Percentiles rank a stretch among this genome's conserved stretches.
Conservation (phyloP, 345 rosid species). For the Pseudoturritis turrita region DNA sequence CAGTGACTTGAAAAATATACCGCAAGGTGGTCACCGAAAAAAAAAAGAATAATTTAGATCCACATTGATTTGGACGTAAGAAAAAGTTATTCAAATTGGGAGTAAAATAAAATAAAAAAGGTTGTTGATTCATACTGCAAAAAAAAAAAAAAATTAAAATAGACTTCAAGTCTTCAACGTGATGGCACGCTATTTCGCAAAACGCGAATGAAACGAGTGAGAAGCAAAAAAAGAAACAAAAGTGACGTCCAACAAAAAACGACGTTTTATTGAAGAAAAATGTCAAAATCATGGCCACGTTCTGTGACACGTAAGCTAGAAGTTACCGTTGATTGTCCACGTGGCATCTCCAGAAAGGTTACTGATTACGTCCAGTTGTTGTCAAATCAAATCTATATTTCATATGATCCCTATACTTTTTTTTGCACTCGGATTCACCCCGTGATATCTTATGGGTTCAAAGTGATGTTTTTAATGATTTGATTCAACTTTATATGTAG, state of each 20-base stretch:
- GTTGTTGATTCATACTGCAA: not conserved
- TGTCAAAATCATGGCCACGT: not conserved
- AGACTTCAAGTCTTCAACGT: conserved; percentile 18
- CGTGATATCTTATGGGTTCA: too few species aligned
- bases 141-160: not conserved
- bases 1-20: too few species aligned
- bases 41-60: not conserved
- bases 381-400: too few species aligned
- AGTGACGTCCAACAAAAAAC: not conserved
- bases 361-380: not conserved
- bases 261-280: not conserved
- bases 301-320: not conserved
- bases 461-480: too few species aligned
- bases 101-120: not conserved
- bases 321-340: not conserved
- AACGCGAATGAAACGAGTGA: not conserved
- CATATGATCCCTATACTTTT: too few species aligned
- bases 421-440: too few species aligned
- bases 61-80: not conserved
- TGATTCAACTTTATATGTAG: too few species aligned
- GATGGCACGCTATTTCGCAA: conserved; percentile 5
- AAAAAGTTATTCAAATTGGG: not conserved
- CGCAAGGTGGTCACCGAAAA: not conserved
- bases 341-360: not conserved
- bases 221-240: not conserved